Conservation (phyloP, 2,329 filamentous ascomycete species). For the Knoxdaviesia proteae region DNA sequence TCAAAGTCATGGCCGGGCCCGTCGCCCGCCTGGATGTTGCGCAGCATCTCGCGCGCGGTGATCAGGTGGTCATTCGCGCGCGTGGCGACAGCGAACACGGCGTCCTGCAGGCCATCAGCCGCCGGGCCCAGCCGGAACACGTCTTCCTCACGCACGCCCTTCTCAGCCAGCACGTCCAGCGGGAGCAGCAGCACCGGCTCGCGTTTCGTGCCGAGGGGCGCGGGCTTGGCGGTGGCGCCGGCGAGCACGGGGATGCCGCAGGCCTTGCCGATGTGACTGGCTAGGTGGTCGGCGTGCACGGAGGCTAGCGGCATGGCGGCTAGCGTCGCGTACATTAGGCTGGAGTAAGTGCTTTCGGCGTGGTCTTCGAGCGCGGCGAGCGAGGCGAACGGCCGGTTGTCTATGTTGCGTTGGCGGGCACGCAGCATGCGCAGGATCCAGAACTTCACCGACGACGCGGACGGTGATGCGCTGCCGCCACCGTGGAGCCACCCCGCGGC, state of each 20-base stretch:
- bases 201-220: conserved; percentile 10
- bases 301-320: conserved; percentile 62
- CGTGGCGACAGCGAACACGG: conserved; percentile 80
- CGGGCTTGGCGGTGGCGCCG: conserved; percentile 24
- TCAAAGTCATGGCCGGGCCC: conserved; percentile 75
- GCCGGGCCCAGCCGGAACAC: conserved; percentile 60
- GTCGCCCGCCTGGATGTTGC: conserved; percentile 51
- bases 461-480: conserved; percentile 5
- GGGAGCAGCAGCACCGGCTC: conserved; percentile 51
- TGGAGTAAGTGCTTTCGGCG: conserved; percentile 87
- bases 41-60: conserved; percentile 79
- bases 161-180: conserved; percentile 71
- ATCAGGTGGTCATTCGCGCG: conserved; percentile 90
- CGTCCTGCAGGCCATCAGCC: conserved; percentile 70
- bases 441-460: conserved; percentile 37
- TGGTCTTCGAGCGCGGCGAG: conserved; percentile 65
- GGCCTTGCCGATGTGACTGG: conserved; percentile 88
- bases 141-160: conserved; percentile 68
- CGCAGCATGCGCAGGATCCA: conserved; percentile 62
- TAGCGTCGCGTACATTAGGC: conserved; percentile 71
- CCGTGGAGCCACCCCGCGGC: conserved; percentile 2
- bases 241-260: conserved; percentile 76
- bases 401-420: conserved; percentile 63
- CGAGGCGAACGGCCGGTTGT: conserved; percentile 60
- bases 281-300: conserved; percentile 75